Conservation (phyloP, 352 stramenopile species). For the Thraustotheca clavata region DNA sequence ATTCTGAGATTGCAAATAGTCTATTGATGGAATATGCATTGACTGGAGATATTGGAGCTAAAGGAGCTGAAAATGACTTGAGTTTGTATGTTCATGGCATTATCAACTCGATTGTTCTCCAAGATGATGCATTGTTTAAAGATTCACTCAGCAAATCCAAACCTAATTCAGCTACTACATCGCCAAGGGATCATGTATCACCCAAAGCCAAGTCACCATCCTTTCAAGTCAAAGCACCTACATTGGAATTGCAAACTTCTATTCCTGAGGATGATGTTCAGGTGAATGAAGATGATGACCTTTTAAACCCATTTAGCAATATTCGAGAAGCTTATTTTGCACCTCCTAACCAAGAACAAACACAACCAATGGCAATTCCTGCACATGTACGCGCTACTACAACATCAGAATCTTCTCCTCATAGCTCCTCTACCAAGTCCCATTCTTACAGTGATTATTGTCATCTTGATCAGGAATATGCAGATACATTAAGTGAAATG, state of each 20-base stretch:
- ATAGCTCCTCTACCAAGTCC: not conserved
- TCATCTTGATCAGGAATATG: conserved; percentile 7
- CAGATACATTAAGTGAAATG: conserved; percentile 8
- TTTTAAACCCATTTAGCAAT: conserved; percentile 55
- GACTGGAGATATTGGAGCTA: conserved; percentile 42
- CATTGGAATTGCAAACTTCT: not conserved
- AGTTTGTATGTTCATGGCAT: conserved; percentile 58
- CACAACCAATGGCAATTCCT: conserved; percentile 23
- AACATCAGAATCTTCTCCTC: no score
- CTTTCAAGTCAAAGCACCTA: not conserved
- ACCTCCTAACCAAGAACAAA: conserved; percentile 16
- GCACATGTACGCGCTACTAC: not conserved
- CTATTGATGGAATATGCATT: conserved; percentile 64
- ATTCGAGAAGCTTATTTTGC: conserved; percentile 22
- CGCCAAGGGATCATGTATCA: not conserved
- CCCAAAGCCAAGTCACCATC: no score
- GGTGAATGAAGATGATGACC: conserved; percentile 40
- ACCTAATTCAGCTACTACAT: not conserved
- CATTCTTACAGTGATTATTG: conserved; percentile 13
- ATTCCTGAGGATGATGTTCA: conserved; percentile 12
- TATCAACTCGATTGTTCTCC: conserved; percentile 50
- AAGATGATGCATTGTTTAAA: conserved; percentile 26
- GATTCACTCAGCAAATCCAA: conserved; percentile 13
- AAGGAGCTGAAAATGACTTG: conserved; percentile 49
- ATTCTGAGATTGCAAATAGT: conserved; percentile 18